Evolutionary conservation across 257 asterid species (phyloP), one percentile per base, ranked within the genome.

Genomic region (Cynanchum wilfordii): DNA sequence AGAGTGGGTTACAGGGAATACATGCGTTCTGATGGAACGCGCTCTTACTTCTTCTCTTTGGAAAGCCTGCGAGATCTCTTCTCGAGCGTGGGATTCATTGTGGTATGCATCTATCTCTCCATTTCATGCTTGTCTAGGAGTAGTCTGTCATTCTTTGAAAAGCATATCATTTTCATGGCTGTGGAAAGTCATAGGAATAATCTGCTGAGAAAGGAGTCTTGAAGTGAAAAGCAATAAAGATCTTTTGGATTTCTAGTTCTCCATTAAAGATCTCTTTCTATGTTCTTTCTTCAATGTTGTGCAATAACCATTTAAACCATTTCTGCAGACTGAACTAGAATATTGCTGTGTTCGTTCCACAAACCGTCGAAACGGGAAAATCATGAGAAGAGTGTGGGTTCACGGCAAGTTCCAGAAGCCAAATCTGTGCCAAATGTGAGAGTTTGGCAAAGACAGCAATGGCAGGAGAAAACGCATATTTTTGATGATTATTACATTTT

Each of bases 381-480:
- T 77, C 71, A 91, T 93, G 98, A 84, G 79, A 69, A 86, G 98
- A 82, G 98, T 93, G 38, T 93, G 96, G 96, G 88, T 93, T 77
- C 97, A 93, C 69, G 97, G 98, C 12, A 93, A 93, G 89, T 93
- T 93, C 76, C 95, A 84, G 85, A 93, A 86, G 82, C 90, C 91
- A 6, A 47, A 38, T 22, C 54, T 74, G 24, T 10, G 30, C 29
- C 47, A 12, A 38, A 58, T 55, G 55, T 56, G 42, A 24, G 29
- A 49, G 33, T 7, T 27, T 62, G 27, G 49, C 10, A 60, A 45
- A 29, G 36, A 33, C 16, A 33, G 17, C 20, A 6, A 57, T 49
- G 13, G 51, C 51, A 47, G 38, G 13, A 5, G 63, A 57, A 33
- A 30, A n/a, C n/a, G n/a, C n/a, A n/a, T n/a, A n/a, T n/a, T n/a